Evolutionary conservation across 1,139 yeast genomes (phyloP).

Genomic region (Taphrina sp.): DNA sequence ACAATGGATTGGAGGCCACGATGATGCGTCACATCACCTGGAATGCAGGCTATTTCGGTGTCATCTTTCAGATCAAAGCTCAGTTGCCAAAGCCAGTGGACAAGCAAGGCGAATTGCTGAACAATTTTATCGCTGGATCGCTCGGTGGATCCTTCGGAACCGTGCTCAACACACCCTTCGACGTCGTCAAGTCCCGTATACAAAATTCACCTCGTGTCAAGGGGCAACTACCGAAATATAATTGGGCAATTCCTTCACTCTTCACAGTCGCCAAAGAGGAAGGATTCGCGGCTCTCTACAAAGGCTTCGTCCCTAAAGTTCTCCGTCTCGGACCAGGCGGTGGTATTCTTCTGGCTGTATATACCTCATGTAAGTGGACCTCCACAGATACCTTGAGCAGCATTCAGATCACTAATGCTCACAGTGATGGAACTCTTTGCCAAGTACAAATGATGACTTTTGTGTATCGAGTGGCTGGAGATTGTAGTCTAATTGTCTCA

Average conservation of each 20-base stretch:
- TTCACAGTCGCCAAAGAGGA: conserved; percentile 78
- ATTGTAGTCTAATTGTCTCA: no score
- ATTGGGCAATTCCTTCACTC: conserved; percentile 86
- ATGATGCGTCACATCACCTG: conserved; percentile 94
- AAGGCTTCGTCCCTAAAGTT: conserved; percentile 96
- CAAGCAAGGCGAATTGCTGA: conserved; percentile 68
- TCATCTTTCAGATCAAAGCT: conserved; percentile 79
- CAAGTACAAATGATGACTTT: conserved; percentile 18
- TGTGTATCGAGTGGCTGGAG: no score
- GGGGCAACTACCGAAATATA: conserved; percentile 70
- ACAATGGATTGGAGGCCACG: conserved; percentile 94
- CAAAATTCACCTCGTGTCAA: conserved; percentile 76
- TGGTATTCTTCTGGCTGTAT: conserved; percentile 90
- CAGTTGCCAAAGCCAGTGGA: conserved; percentile 75
- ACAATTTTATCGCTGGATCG: conserved; percentile 87
- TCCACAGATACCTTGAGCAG: conserved; percentile 57
- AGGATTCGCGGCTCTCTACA: conserved; percentile 82
- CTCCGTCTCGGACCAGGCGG: conserved; percentile 99
- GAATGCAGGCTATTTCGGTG: conserved; percentile 98
- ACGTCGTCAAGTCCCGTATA: conserved; percentile 94
- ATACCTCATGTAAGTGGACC: background rate
- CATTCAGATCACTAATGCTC: conserved; percentile 98
- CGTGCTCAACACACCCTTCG: conserved; percentile 89
- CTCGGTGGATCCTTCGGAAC: conserved; percentile 98
- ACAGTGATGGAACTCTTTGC: conserved; percentile 39